phyloP scores from a whole-genome alignment of 148 eudicot genomes.

The Amaranthus cruentus region DNA sequence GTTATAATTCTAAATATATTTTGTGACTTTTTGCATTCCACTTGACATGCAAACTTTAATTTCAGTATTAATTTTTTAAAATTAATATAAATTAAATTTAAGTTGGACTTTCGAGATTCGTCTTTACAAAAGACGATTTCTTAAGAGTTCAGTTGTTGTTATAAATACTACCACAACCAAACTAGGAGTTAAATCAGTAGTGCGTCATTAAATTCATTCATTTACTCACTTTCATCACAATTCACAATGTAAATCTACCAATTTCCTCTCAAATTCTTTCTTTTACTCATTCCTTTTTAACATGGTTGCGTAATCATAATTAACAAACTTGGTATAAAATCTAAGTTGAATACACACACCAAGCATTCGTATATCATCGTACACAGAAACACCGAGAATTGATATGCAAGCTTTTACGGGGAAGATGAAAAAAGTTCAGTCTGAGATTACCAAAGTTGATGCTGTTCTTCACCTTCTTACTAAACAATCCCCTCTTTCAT shows the following conservation, averaged over 20 bases:
- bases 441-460: conserved; percentile 48
- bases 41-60: no score
- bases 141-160: no score
- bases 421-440: conserved; percentile 45
- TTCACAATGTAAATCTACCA: neutral
- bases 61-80: no score
- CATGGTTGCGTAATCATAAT: conserved; percentile 3
- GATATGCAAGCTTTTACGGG: conserved; percentile 33
- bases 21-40: no score
- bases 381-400: neutral
- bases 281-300: neutral
- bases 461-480: conserved; percentile 61
- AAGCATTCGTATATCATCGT: neutral
- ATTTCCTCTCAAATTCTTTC: conserved; percentile 5
- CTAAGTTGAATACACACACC: neutral
- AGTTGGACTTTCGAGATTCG: no score
- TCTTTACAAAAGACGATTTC: no score
- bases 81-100: no score
- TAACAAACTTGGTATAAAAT: neutral
- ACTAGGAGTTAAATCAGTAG: no score
- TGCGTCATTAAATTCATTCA: no score
- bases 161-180: no score
- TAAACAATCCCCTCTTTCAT: conserved; percentile 76
- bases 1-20: no score
- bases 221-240: no score